Base-by-base conservation (phyloP, 2,329 filamentous ascomycete species). In the Nothophaeocryptopus gaeumannii region DNA sequence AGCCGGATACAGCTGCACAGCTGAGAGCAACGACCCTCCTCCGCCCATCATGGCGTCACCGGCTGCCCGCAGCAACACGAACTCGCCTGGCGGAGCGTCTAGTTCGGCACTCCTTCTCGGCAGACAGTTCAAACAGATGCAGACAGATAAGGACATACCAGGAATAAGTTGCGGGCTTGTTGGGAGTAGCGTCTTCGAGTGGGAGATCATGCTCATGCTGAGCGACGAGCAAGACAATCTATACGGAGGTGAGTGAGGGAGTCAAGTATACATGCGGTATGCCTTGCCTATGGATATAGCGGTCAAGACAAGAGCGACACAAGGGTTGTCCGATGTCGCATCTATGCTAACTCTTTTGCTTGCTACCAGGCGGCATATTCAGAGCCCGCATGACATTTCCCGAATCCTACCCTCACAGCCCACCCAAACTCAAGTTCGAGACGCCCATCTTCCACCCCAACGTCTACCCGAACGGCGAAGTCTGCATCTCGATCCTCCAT, bases 141-240 rank as follows among this genome's bases (percentile, higher is more conserved):
- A 95, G 72, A 83, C 80, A 16, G 85, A 89, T 69, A 92, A 90
- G 67, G 90, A 96, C 70, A 86, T 97, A 39, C 89, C 89, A 0
- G 93, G 92, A 45, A 96, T 97, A 66, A 96, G 90, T 55, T 95
- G 89, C 63, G 93, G 93, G 0, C 76, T 99, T 37, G 84, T 91
- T 45, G 84, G 85, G 63, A 88, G 87, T 69, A 86, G 95, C 68
- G 84, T 97, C 8, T 96, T 96, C 60, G 88, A 95, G 75, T 99
- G 93, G 93, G 91, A 97, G 71, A 90, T 97, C 14, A 96, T 96
- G 88, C 82, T 99, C 54, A 97, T 99, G 92, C 92, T 97, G 59
- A 89, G 83, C 55, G 90, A 95, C 67, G 91, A 88, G 72, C 63
- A 67, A 51, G 65, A 65, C 40, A 92, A 91, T 72, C 88, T 88